Evolutionary conservation across 495 filamentous ascomycete species (phyloP), one percentile per base, ranked within the genome.

Genomic region (Aspergillus heteromorphus): DNA sequence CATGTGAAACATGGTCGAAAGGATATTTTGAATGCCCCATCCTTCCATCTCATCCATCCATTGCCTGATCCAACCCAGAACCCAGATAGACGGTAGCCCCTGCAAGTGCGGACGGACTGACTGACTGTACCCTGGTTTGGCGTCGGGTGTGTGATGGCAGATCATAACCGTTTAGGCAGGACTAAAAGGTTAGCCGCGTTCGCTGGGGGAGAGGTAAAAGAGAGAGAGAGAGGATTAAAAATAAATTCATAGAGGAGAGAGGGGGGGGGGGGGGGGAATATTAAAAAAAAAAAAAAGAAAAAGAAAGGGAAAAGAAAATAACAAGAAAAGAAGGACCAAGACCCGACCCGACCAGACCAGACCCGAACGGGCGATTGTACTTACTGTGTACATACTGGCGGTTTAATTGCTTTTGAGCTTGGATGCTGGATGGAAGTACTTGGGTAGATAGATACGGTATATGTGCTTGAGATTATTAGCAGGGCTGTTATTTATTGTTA

Each of bases 141-240:
- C 16, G 38, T 27, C 43, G 17, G 43, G 20, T 40, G 47, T 57
- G 59, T 58, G 55, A 57, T 61, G 59, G 59, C 55, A 54, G 59
- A 61, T 61, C 59, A 48, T 57, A 27, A 49, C 59, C n/a, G 43
- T 57, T 61, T 54, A 10, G 55, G 42, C 23, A 19, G 51, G 21
- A 47, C 51, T 49, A 53, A 34, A 18, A 25, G 49, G 30, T 49
- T 56, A 53, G 43, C 49, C 45, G 43, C 40, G 16, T 53, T 55
- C 17, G 43, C 13, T 13, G 43, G 21, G 19, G 34, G 30, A 45
- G 36, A 45, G 42, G 19, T 14, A 38, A 38, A 29, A 48, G 30
- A 38, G 29, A 6, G 25, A 23, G 31, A 6, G n/a, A 14, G 34
- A 1, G 34, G 9, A 36, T 2, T 2, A 25, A 41, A n/a, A 40